Percentiles rank a stretch among this genome's conserved stretches.
Conservation (phyloP, 2,329 filamentous ascomycete genomes). For the Plenodomus tracheiphilus region DNA sequence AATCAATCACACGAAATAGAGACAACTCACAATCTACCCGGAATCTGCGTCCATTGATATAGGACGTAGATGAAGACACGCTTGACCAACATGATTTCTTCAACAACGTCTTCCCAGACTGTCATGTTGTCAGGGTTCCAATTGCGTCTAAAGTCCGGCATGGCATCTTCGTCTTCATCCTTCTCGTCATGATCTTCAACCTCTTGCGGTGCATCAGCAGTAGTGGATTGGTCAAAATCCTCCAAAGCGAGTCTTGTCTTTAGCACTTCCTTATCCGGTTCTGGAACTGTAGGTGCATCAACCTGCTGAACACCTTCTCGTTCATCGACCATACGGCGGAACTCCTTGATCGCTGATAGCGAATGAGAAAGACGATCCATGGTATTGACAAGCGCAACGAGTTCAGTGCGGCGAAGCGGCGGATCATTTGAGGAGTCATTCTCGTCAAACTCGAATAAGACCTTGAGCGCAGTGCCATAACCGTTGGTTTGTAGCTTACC, state of each 20-base stretch:
- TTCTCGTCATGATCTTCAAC: constrained; percentile 37
- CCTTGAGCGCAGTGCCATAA: constrained; percentile 92
- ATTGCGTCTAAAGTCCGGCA: constrained; percentile 47
- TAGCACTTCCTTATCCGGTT: constrained; percentile 30
- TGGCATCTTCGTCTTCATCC: constrained; percentile 42
- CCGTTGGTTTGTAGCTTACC: constrained; percentile 95
- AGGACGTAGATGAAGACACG: constrained; percentile 68
- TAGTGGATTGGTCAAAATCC: constrained; percentile 19
- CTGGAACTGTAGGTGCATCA: constrained; percentile 17
- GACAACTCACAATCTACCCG: constrained; percentile 70
- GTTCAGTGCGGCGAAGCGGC: constrained; percentile 80
- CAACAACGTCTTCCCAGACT: constrained; percentile 60
- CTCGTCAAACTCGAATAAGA: constrained; percentile 90
- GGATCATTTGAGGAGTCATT: constrained; percentile 66
- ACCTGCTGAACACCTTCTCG: constrained; percentile 35
- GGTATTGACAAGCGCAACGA: constrained; percentile 94
- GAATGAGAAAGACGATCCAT: constrained; percentile 85
- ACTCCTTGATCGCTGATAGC: constrained; percentile 72
- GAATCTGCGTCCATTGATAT: constrained; percentile 69
- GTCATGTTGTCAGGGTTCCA: constrained; percentile 50
- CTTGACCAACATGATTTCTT: constrained; percentile 67
- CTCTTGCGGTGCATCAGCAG: background rate
- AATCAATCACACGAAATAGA: background rate
- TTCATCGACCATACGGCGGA: constrained; percentile 60
- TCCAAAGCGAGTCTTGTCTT: constrained; percentile 36